Evolutionary conservation across 345 rosid genomes (phyloP), one percentile per base, ranked within the genome.

Genomic region (Nephelium lappaceum): DNA sequence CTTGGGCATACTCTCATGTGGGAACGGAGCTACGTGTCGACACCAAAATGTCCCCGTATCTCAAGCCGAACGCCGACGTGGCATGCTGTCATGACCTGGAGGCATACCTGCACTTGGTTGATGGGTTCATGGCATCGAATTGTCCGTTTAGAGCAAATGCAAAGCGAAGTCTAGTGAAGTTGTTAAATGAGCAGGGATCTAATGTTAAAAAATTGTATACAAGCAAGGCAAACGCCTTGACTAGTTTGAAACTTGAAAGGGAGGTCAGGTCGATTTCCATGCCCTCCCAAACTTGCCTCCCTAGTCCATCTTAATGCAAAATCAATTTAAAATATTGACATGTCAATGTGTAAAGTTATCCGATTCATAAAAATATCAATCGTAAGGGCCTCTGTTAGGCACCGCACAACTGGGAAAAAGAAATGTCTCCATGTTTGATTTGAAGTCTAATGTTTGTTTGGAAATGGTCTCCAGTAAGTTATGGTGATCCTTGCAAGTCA

Each of bases 101-200:
- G 72, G 95, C 98, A 5, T 96, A 92, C 53, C 76, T 96, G 8
- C 97, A 91, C 73, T 74, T 93, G 69, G 99, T 96, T 23, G 99
- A 96, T 31, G 99, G 99, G 25, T 96, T 87, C 72, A 72, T 85
- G 39, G 90, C 92, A 10, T 84, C 97, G 0, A 83, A 93, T 69
- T 89, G 97, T 77, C 99, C 99, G 6, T 96, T 96, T 67, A 87
- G 98, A 66, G 76, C 92, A 43, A 94, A 94, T 31, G 99, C 99
- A 3, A 96, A 96, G 91, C 85, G 99, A 65, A 96, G 99, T 82
- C 79, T 96, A 15, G 88, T 82, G 64, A 94, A 85, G 83, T 77
- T 96, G 81, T 62, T 96, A 23, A 87, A 88, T 31, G 97, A 96
- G 43, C 98, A 96, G 47, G 81, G 87, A 12, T 86, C 97, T 2